A percentile compares a stretch with the other conserved stretches of the same genome.
phyloP scores from a whole-genome alignment of 23 red algal species.

The Chondrus crispus region DNA sequence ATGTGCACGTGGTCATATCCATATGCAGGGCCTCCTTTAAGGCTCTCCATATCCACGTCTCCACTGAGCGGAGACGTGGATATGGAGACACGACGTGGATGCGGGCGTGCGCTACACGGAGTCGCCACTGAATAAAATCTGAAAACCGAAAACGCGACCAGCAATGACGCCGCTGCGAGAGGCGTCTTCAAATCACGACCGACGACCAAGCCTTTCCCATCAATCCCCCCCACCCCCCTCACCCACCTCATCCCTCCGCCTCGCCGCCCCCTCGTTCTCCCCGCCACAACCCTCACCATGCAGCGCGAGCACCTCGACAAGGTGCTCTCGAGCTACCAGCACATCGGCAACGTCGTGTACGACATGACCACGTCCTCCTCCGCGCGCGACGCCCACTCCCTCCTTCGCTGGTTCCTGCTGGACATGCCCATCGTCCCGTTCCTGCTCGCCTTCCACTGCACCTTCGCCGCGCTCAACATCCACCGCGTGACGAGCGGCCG shows the following conservation, averaged over 20 bases:
- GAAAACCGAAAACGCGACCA: too few species aligned
- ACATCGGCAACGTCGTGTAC: neutral
- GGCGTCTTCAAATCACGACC: too few species aligned
- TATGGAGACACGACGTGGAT: too few species aligned
- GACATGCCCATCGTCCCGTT: conserved; percentile 60
- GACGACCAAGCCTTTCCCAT: too few species aligned
- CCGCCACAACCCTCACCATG: neutral
- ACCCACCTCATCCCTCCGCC: neutral
- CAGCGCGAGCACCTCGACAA: neutral
- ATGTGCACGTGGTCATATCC: too few species aligned
- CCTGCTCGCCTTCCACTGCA: conserved; percentile 32
- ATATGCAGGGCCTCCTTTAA: too few species aligned
- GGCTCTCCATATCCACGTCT: too few species aligned
- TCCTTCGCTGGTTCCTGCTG: conserved; percentile 46
- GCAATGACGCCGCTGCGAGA: too few species aligned
- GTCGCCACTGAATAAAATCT: too few species aligned
- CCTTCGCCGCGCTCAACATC: conserved; percentile 52
- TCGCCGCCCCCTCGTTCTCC: neutral
- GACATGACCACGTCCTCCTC: neutral
- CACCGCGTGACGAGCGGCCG: conserved; percentile 41
- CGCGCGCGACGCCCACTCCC: neutral
- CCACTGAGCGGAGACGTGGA: too few species aligned
- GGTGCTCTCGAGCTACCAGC: conserved; percentile 22
- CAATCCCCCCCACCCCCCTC: neutral
- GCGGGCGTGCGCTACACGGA: too few species aligned